phyloP scores from a whole-genome alignment of 345 rosid species.

The Sapria himalayana region DNA sequence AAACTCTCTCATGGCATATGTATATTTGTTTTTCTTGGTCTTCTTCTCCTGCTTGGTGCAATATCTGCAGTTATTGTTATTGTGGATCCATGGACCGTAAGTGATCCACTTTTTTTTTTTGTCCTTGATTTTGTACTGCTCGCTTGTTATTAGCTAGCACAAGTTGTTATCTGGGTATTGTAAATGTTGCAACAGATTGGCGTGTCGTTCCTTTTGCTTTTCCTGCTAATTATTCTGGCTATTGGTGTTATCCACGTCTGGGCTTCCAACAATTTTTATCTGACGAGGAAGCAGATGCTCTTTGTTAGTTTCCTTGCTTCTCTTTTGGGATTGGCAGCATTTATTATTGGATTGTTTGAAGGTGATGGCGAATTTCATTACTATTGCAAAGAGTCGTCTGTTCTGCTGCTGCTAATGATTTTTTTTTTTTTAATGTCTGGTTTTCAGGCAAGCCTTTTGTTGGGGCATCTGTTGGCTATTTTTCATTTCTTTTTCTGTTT shows the following conservation, averaged over 20 bases:
- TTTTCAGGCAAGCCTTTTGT: conserved; percentile 73
- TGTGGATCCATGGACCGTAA: conserved; percentile 77
- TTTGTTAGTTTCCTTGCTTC: conserved; percentile 80
- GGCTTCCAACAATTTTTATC: conserved; percentile 98
- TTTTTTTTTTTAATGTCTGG: conserved; percentile 7
- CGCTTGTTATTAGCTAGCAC: no score
- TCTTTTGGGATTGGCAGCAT: conserved; percentile 96
- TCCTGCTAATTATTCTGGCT: conserved; percentile 74
- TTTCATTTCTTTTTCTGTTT: conserved; percentile 72
- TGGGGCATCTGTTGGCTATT: conserved; percentile 99
- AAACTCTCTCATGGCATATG: conserved; percentile 77
- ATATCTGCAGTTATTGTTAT: conserved; percentile 70
- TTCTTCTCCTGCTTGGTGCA: conserved; percentile 86
- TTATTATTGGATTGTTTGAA: conserved; percentile 77
- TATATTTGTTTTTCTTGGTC: conserved; percentile 65
- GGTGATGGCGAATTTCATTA: conserved; percentile 19
- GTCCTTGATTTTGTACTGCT: conserved; percentile 4
- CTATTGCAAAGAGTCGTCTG: neutral
- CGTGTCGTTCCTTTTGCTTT: conserved; percentile 71
- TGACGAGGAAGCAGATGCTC: conserved; percentile 76
- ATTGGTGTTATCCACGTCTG: conserved; percentile 88
- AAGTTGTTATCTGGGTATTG: no score
- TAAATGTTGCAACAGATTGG: conserved; percentile 57
- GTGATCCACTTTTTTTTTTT: conserved; percentile 15
- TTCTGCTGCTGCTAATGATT: conserved; percentile 7